A percentile compares a stretch with the other conserved stretches of the same genome.
Conservation (phyloP, 345 rosid genomes). For the Durio zibethinus region DNA sequence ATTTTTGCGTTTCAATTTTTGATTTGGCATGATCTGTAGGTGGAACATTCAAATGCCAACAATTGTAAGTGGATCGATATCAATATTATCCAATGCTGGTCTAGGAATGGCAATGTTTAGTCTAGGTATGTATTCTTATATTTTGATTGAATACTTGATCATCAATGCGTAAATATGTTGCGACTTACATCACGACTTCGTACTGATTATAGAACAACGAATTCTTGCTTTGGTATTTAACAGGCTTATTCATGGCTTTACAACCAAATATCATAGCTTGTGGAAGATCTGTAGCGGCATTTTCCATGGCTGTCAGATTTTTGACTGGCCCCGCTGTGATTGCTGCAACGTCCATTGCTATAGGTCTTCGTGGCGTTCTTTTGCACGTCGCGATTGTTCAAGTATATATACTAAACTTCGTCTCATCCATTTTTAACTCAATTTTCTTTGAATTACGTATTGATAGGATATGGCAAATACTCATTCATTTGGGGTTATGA, state of each 20-base stretch:
- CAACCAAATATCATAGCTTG: slow-evolving; percentile 82
- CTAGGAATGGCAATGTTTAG: slow-evolving; percentile 93
- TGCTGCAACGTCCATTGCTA: slow-evolving; percentile 80
- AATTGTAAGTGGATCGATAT: slow-evolving; percentile 60
- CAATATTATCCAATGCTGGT: slow-evolving; percentile 73
- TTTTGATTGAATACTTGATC: background rate
- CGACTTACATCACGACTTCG: background rate
- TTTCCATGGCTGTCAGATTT: slow-evolving; percentile 81
- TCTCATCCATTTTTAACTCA: background rate
- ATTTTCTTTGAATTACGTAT: background rate
- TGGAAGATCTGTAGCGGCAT: slow-evolving; percentile 75
- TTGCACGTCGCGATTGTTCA: slow-evolving; percentile 76
- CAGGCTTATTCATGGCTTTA: slow-evolving; percentile 80
- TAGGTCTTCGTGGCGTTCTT: slow-evolving; percentile 69
- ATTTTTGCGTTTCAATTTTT: background rate
- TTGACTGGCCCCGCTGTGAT: slow-evolving; percentile 83
- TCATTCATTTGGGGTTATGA: background rate
- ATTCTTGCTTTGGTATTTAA: slow-evolving; percentile 1
- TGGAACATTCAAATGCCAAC: slow-evolving; percentile 76
- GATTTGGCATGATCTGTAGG: slow-evolving; percentile 25
- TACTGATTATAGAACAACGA: background rate
- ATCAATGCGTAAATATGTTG: background rate
- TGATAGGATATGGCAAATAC: background rate
- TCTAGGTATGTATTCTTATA: slow-evolving; percentile 40
- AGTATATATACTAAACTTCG: slow-evolving; percentile 22